Percentiles rank a stretch among this genome's conserved stretches.
Conservation (phyloP, 441 rosid genomes). For the Jatropha multifida region DNA sequence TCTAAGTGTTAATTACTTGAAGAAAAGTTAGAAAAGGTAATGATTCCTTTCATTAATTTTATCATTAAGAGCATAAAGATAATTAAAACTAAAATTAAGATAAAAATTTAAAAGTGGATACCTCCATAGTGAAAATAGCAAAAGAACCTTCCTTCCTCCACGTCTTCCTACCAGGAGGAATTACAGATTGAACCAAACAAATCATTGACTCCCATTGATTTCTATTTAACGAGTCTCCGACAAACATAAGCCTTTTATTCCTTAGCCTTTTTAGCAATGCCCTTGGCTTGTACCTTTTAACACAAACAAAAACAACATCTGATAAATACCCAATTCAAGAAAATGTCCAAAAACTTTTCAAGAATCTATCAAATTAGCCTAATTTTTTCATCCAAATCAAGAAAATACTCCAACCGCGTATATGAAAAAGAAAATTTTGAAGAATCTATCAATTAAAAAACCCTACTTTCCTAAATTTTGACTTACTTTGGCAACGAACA, state of each 20-base stretch:
- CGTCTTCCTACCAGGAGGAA: constrained; percentile 70
- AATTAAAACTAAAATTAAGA: background rate
- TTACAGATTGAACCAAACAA: constrained; percentile 77
- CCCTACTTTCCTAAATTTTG: background rate
- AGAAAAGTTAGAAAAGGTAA: background rate
- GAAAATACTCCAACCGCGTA: background rate
- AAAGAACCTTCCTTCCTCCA: constrained; percentile 71
- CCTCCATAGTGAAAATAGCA: constrained; percentile 67
- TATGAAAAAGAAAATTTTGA: background rate
- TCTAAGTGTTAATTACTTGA: background rate
- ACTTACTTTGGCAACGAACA: constrained; percentile 72
- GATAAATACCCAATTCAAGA: background rate
- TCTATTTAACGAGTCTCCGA: constrained; percentile 87
- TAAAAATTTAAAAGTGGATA: constrained; percentile 14
- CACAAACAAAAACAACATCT: background rate
- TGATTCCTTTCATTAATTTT: too few relatives aligned
- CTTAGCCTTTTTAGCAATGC: constrained; percentile 73
- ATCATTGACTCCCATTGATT: constrained; percentile 99
- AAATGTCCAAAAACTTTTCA: background rate
- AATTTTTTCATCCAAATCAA: background rate
- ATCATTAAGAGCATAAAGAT: background rate
- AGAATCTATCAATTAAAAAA: background rate
- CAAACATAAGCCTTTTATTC: constrained; percentile 96
- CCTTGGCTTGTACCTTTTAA: constrained; percentile 65
- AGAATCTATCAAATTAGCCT: background rate